Evolutionary conservation across 2,329 filamentous ascomycete genomes (phyloP).

Genomic region (Penicillium brevicompactum): DNA sequence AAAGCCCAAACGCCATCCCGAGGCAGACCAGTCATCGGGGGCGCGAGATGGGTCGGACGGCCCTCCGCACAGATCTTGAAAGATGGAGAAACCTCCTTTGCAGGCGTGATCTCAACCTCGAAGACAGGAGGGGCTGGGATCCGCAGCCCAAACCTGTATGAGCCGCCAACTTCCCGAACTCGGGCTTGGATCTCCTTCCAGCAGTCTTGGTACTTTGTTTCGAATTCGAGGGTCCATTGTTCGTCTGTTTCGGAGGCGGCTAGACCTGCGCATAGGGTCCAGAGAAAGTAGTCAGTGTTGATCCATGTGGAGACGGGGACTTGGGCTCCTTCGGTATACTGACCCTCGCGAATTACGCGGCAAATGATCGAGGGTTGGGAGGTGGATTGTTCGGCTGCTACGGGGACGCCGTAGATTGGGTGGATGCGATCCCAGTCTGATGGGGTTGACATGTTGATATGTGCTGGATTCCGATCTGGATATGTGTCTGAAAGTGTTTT

Average conservation of each 20-base stretch:
- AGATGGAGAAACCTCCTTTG: background rate
- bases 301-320: background rate
- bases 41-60: background rate
- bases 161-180: background rate
- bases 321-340: background rate
- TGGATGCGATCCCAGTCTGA: background rate
- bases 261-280: background rate
- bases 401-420: background rate
- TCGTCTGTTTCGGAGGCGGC: background rate
- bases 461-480: background rate
- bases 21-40: background rate
- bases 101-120: background rate
- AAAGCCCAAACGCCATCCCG: background rate
- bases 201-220: background rate
- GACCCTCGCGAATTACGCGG: background rate
- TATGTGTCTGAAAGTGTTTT: too few species aligned
- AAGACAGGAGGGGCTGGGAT: background rate
- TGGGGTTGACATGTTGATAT: background rate
- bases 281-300: conserved; percentile 10
- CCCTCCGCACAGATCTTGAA: background rate
- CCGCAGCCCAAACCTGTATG: background rate
- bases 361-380: background rate
- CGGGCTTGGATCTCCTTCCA: conserved; percentile 4
- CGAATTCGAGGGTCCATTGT: conserved; percentile 1
- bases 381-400: background rate